Evolutionary conservation across 2,329 filamentous ascomycete species (phyloP).

Genomic region (Fusarium metavorans): DNA sequence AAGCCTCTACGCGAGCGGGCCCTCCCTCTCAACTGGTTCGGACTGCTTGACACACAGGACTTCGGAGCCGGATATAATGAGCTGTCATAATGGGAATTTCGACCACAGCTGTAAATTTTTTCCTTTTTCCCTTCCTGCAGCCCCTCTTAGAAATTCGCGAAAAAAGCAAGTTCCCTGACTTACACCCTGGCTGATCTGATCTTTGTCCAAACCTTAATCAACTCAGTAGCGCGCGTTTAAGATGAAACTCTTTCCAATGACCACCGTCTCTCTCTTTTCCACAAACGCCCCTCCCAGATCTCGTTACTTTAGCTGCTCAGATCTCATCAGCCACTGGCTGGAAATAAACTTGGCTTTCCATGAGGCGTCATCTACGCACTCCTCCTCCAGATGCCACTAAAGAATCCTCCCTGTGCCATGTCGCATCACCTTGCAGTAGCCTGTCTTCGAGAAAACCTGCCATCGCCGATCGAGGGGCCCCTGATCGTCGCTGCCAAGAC

Average conservation of each 20-base stretch:
- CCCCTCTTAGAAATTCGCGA: conserved; percentile 8
- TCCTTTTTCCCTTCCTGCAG: not conserved
- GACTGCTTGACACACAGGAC: not conserved
- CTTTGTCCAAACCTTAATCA: conserved; percentile 36
- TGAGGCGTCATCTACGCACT: conserved; percentile 6
- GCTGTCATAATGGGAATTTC: conserved; percentile 21
- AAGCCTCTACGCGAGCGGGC: not conserved
- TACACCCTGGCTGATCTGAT: conserved; percentile 38
- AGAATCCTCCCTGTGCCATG: conserved; percentile 9
- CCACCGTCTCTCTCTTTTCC: not conserved
- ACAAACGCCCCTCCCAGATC: not conserved
- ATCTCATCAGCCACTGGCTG: conserved; percentile 3
- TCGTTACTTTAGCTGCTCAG: conserved; percentile 11
- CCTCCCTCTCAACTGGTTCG: not conserved
- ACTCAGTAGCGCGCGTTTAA: conserved; percentile 15
- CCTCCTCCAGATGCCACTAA: conserved; percentile 6
- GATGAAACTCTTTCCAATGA: conserved; percentile 5
- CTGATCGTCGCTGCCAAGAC: conserved; percentile 35
- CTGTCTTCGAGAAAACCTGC: conserved; percentile 23
- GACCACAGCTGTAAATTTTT: not conserved
- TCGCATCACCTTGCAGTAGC: conserved; percentile 28
- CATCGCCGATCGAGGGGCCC: conserved; percentile 27
- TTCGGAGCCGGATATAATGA: conserved; percentile 34
- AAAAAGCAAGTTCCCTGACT: conserved; percentile 27
- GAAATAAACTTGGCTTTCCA: conserved; percentile 6